Base-by-base conservation (phyloP, 1,139 yeast genomes). In the Blastobotrys elegans region DNA sequence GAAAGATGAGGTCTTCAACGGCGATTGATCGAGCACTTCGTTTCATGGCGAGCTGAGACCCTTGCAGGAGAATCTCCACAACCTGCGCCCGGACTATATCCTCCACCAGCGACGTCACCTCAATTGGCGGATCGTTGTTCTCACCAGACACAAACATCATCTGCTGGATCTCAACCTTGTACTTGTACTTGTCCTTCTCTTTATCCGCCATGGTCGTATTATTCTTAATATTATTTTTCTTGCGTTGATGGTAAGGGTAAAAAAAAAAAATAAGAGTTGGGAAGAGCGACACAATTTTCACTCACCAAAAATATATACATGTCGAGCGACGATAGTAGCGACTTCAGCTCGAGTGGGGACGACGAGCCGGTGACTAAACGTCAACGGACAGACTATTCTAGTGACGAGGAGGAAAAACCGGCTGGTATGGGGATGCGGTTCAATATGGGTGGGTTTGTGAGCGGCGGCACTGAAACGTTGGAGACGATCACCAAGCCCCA, bases 121-220 rank as follows among this genome's bases (percentile, higher is more conserved):
- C 95, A 8, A 84, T 75, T 0, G 97, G 96, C 2, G 97, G 95
- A 58, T 92, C 98, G 57, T 86, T 87, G 1, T 94, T 80, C 66
- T 92, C 97, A 1, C 98, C 99, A 51, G 85, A 78, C 50, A 92
- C 98, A 71, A 94, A 92, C 99, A 92, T 92, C 98, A 92, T 94
- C 71, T 64, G 68, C 47, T 64, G 67, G 46, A 64, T 64, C 49
- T 64, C 68, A 14, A 59, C 56, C 41, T 53, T 55, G 48, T 60
- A 62, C 38, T 56, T 57, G 55, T 62, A 62, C 46, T 61, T 61
- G 29, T 50, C 52, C 22, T 48, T 48, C 17, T 48, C 50, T 29
- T 44, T 48, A 17, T 48, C 50, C 20, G 44, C 40, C 48, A 45
- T 45, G 3, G 22, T 33, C 8, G 22, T 33, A 6, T 17, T 33